A percentile compares a stretch with the other conserved stretches of the same genome.
phyloP scores from a whole-genome alignment of 805 yeast species.

The Barnettozyma botsteinii region DNA sequence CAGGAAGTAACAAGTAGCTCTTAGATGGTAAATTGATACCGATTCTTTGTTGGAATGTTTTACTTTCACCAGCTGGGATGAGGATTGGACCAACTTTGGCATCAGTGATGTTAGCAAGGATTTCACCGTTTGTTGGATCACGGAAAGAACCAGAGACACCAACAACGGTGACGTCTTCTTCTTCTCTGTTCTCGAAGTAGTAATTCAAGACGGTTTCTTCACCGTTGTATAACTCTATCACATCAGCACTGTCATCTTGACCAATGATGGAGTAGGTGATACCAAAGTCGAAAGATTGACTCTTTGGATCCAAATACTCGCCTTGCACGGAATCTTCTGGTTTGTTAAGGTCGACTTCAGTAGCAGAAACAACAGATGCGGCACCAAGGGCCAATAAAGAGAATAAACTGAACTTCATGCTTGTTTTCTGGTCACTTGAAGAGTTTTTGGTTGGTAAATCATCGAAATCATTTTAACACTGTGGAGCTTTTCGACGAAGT shows the following conservation, averaged over 20 bases:
- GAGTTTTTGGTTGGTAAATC: too few species aligned
- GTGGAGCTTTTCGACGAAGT: slow-evolving; percentile 2
- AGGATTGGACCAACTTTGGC: slow-evolving; percentile 56
- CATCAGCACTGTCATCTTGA: slow-evolving; percentile 20
- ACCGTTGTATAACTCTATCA: slow-evolving; percentile 42
- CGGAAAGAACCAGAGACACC: slow-evolving; percentile 67
- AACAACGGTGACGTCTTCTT: slow-evolving; percentile 43
- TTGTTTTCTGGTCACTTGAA: too few species aligned
- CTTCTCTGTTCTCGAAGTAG: slow-evolving; percentile 48
- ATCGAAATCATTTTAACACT: background rate
- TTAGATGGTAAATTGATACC: slow-evolving; percentile 53
- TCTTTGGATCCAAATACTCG: slow-evolving; percentile 19
- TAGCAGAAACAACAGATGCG: slow-evolving; percentile 11
- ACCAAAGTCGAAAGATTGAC: slow-evolving; percentile 38
- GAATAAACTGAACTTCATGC: slow-evolving; percentile 20
- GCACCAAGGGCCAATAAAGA: slow-evolving; percentile 13
- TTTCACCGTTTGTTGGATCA: slow-evolving; percentile 46
- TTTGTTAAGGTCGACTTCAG: slow-evolving; percentile 14
- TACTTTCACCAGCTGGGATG: slow-evolving; percentile 44
- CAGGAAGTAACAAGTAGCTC: slow-evolving; percentile 55
- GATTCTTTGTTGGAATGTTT: slow-evolving; percentile 51
- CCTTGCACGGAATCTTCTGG: slow-evolving; percentile 14
- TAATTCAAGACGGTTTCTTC: slow-evolving; percentile 49
- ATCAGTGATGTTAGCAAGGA: slow-evolving; percentile 57
- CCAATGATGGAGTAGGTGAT: slow-evolving; percentile 42